A percentile compares a stretch with the other conserved stretches of the same genome.
These are phyloP conservation scores for Aspergillus ibericus DNA, from an alignment of 2,329 filamentous ascomycete genomes.

Conservation along the genomic window DNA sequence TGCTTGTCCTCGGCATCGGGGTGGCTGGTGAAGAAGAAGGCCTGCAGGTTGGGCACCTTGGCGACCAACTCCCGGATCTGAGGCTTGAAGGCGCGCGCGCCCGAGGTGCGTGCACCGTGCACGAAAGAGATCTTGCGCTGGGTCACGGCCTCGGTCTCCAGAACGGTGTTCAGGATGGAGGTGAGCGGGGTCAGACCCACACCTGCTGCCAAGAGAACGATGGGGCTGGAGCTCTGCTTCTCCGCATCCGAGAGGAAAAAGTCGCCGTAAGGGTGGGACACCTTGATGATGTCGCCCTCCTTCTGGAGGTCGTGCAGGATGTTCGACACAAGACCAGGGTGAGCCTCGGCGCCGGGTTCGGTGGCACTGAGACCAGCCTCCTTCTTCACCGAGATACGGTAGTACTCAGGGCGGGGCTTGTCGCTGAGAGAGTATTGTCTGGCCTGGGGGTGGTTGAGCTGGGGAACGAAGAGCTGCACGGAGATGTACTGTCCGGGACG, in stretches of 20 bases:
- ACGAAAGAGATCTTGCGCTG: slow-evolving; percentile 59
- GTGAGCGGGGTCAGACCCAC: slow-evolving; percentile 62
- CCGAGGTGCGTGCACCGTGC: slow-evolving; percentile 55
- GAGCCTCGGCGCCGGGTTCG: slow-evolving; percentile 48
- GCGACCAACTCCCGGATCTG: slow-evolving; percentile 50
- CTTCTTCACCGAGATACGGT: slow-evolving; percentile 71
- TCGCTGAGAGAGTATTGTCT: slow-evolving; percentile 74
- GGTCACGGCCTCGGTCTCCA: slow-evolving; percentile 37
- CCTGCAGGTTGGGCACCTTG: slow-evolving; percentile 49
- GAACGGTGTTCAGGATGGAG: slow-evolving; percentile 59
- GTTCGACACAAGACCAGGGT: slow-evolving; percentile 69
- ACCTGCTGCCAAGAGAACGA: slow-evolving; percentile 64
- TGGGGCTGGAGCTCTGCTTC: slow-evolving; percentile 42
- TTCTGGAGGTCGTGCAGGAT: slow-evolving; percentile 63
- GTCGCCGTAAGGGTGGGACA: slow-evolving; percentile 67
- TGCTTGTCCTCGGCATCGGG: slow-evolving; percentile 49
- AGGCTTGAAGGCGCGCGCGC: slow-evolving; percentile 53
- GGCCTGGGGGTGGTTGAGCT: slow-evolving; percentile 63
- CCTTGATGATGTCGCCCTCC: slow-evolving; percentile 62
- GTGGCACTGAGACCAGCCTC: slow-evolving; percentile 56
- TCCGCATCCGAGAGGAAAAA: slow-evolving; percentile 54
- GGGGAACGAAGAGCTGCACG: slow-evolving; percentile 58
- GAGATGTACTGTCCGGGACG: slow-evolving; percentile 73
- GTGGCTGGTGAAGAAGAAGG: slow-evolving; percentile 60
- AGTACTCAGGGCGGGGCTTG: slow-evolving; percentile 59